Conservation (phyloP, 1,284 basidiomycete genomes). For the Apiotrichum gamsii region DNA sequence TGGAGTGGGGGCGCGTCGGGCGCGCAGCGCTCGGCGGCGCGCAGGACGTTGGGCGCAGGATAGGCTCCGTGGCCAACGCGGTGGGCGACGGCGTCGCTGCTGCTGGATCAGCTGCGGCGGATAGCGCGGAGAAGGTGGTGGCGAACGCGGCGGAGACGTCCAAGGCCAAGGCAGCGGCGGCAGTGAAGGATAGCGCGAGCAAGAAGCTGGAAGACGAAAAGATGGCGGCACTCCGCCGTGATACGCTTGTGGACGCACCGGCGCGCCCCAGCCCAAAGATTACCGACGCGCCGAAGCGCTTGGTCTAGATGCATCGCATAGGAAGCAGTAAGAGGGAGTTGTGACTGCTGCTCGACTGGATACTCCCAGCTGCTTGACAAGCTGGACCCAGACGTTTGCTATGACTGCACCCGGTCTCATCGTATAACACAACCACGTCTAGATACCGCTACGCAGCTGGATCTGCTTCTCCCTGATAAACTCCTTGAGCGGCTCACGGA, state of each 20-base stretch:
- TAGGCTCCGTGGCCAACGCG: background rate
- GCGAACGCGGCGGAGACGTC: background rate
- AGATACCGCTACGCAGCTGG: slow-evolving; percentile 23
- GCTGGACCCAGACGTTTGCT: too few species aligned
- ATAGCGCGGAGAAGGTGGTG: background rate
- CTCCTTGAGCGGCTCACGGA: slow-evolving; percentile 38
- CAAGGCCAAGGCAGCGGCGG: too few species aligned
- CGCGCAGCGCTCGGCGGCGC: slow-evolving; percentile 8
- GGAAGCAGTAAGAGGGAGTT: too few species aligned
- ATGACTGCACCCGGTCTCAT: too few species aligned
- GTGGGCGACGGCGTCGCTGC: background rate
- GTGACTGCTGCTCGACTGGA: too few species aligned
- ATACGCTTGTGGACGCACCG: slow-evolving; percentile 8
- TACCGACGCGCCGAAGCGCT: slow-evolving; percentile 13
- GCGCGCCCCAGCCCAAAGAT: background rate
- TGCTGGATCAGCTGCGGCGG: background rate
- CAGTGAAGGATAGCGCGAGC: too few species aligned
- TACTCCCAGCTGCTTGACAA: too few species aligned
- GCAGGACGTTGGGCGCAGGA: slow-evolving; percentile 1
- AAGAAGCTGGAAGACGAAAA: background rate
- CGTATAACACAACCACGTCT: too few species aligned
- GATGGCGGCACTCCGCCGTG: background rate
- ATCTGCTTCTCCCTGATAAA: slow-evolving; percentile 35
- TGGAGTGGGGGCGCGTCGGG: slow-evolving; percentile 30
- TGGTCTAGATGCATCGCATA: slow-evolving; percentile 11